Evolutionary conservation across 305 asterid genomes (phyloP), one percentile per base, ranked within the genome.

Genomic region (Striga hermonthica): DNA sequence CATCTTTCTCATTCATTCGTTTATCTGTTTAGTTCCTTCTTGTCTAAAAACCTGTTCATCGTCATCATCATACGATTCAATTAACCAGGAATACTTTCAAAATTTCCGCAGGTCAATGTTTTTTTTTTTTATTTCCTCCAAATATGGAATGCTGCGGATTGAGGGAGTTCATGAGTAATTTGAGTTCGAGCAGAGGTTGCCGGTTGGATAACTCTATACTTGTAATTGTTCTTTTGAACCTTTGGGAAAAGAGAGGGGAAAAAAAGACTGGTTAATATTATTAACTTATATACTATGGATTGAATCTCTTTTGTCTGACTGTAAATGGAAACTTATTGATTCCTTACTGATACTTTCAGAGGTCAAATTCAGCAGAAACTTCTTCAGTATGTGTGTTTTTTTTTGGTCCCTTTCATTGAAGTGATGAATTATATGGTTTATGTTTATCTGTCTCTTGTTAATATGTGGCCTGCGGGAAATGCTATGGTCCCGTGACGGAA

Each of bases 321-420:
- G 36, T 54, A 54, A 22, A 54, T 54, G 60, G 36, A 54, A 54
- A 28, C 60, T 22, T 22, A 54, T 54, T 13, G 7, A 54, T 54
- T 35, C n/a, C 57, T 9, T 12, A 12, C 54, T 53, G 37, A 53
- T 15, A 53, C 55, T 49, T 49, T 49, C 31, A 4, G 55, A 14
- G 57, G 28, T 50, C 34, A 8, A 50, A 14, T 15, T 14, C 16
- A 15, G 57, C 57, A 50, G 4, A 45, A 11, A 45, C 14, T 1
- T n/a, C n/a, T n/a, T n/a, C n/a, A n/a, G n/a, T n/a, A n/a, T n/a
- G n/a, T n/a, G n/a, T n/a, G n/a, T n/a, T n/a, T n/a, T n/a, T n/a
- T n/a, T n/a, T n/a, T n/a, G n/a, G n/a, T n/a, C n/a, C n/a, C n/a
- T n/a, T n/a, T n/a, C n/a, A n/a, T n/a, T n/a, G n/a, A n/a, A n/a